A percentile compares a stretch with the other conserved stretches of the same genome.
Conservation (phyloP, 106 monocot species). For the Ottelia alismoides region DNA sequence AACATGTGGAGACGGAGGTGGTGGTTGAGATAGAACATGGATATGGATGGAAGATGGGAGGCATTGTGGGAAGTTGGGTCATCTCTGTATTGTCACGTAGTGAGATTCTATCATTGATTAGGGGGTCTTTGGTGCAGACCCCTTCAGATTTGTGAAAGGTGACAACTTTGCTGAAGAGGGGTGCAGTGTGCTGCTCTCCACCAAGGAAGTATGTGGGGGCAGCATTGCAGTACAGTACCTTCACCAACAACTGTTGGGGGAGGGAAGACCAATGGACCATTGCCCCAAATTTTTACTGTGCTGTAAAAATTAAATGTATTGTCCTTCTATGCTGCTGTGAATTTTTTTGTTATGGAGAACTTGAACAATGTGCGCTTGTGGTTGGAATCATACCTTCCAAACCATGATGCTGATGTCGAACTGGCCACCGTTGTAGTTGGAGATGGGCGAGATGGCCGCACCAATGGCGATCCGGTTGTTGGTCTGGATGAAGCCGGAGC, state of each 20-base stretch:
- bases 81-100: too few species aligned
- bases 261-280: not conserved
- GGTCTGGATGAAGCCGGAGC: conserved; percentile 23
- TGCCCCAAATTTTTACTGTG: too few species aligned
- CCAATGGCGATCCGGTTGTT: conserved; percentile 17
- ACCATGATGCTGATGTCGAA: conserved; percentile 14
- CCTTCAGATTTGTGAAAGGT: too few species aligned
- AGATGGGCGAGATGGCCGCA: conserved; percentile 12
- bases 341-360: not conserved
- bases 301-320: too few species aligned
- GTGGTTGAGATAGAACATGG: too few species aligned
- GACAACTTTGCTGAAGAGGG: not conserved
- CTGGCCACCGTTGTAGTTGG: conserved; percentile 11
- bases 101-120: too few species aligned
- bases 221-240: not conserved
- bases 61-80: too few species aligned
- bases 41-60: too few species aligned
- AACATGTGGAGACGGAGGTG: too few species aligned
- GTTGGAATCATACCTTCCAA: conserved; percentile 12
- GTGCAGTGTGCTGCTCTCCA: not conserved
- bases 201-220: not conserved
- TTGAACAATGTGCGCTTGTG: not conserved
- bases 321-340: not conserved
- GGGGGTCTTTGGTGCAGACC: too few species aligned
- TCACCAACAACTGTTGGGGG: not conserved